Percentiles rank a stretch among this genome's conserved stretches.
Evolutionary conservation across 2,329 filamentous ascomycete species (phyloP).

Genomic region (Pestalotiopsis fici): DNA sequence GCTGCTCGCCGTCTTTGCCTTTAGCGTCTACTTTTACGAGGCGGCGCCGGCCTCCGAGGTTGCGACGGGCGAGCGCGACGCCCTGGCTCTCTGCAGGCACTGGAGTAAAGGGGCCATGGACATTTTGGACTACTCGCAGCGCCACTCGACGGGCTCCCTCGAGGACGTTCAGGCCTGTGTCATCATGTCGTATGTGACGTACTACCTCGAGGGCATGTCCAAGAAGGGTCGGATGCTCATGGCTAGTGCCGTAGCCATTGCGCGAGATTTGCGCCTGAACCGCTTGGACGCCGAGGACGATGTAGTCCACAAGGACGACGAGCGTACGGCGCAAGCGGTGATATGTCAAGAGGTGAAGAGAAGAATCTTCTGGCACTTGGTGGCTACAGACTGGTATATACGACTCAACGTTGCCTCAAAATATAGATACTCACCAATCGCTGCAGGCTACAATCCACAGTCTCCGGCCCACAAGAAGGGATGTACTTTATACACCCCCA

Average conservation of each 20-base stretch:
- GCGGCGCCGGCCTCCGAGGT: conserved; percentile 16
- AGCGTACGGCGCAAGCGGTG: not conserved
- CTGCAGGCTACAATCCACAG: conserved; percentile 20
- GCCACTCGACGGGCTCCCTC: conserved; percentile 16
- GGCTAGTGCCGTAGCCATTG: conserved; percentile 15
- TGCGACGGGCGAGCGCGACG: conserved; percentile 17
- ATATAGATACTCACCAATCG: not conserved
- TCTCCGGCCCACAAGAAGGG: conserved; percentile 20
- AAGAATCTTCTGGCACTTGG: conserved; percentile 18
- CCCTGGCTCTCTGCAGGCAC: conserved; percentile 14
- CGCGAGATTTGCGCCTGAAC: conserved; percentile 19
- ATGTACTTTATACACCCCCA: conserved; percentile 21
- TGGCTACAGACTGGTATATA: conserved; percentile 16
- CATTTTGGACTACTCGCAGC: conserved; percentile 18
- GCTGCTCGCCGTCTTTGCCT: conserved; percentile 24
- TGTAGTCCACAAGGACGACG: not conserved
- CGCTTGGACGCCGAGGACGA: conserved; percentile 15
- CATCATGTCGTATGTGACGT: conserved; percentile 18
- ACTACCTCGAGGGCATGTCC: conserved; percentile 20
- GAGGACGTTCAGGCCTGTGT: conserved; percentile 21
- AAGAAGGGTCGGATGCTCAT: conserved; percentile 17
- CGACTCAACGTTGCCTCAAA: not conserved
- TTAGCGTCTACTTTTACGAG: conserved; percentile 23
- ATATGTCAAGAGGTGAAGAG: conserved; percentile 17
- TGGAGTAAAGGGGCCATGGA: conserved; percentile 16